phyloP scores from a whole-genome alignment of 495 filamentous ascomycete species.

The Massariosphaeria phaeospora region DNA sequence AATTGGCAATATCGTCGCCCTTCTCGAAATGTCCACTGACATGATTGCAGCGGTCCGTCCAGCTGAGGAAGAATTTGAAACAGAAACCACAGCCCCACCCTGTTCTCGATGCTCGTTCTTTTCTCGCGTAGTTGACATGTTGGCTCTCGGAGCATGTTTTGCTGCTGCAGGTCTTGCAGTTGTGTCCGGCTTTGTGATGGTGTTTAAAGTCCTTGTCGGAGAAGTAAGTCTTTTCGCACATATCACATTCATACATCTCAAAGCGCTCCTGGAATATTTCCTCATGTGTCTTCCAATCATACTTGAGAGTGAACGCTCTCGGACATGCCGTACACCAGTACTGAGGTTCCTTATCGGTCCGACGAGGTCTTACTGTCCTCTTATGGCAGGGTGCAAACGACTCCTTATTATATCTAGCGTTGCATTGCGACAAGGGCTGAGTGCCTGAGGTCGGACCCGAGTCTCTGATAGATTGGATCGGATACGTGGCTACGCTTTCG shows the following conservation, averaged over 20 bases:
- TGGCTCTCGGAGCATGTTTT: constrained; percentile 4
- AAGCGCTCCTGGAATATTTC: constrained; percentile 23
- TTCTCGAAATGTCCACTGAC: constrained; percentile 15
- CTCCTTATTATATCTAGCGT: background rate
- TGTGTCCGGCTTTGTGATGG: constrained; percentile 20
- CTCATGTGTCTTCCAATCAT: constrained; percentile 26
- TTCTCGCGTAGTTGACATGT: constrained; percentile 8
- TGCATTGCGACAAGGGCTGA: background rate
- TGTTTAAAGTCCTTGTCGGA: constrained; percentile 21
- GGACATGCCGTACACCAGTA: constrained; percentile 24
- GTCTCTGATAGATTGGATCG: background rate
- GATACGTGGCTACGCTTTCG: background rate
- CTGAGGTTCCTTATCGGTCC: constrained; percentile 7
- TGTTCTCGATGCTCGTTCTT: background rate
- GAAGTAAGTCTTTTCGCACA: constrained; percentile 20
- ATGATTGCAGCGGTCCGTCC: constrained; percentile 20
- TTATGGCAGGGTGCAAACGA: constrained; percentile 10
- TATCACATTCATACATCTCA: constrained; percentile 10
- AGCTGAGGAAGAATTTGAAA: constrained; percentile 7
- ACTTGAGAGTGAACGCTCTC: constrained; percentile 15
- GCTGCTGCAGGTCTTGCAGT: constrained; percentile 11
- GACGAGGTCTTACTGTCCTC: background rate
- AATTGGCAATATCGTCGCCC: constrained; percentile 6
- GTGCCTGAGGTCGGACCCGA: background rate
- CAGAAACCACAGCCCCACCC: constrained; percentile 27